Percentiles rank a stretch among this genome's conserved stretches.
phyloP scores from a whole-genome alignment of 2,329 filamentous ascomycete genomes.

The Emergomyces orientalis region DNA sequence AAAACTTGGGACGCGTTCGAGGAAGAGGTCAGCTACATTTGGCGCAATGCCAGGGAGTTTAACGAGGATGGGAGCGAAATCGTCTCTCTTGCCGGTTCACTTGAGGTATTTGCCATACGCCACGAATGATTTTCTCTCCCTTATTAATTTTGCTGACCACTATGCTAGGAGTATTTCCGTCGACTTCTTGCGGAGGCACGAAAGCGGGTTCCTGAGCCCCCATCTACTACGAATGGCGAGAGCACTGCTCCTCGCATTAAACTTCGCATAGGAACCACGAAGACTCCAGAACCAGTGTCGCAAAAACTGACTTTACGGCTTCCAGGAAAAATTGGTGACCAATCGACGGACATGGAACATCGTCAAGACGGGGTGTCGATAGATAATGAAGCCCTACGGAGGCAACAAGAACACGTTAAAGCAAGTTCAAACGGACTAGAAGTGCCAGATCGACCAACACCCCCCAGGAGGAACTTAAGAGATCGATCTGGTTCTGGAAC shows the following conservation, averaged over 20 bases:
- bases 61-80: slow-evolving; percentile 90
- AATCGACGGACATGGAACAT: slow-evolving; percentile 35
- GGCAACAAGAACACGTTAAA: slow-evolving; percentile 44
- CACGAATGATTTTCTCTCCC: slow-evolving; percentile 3
- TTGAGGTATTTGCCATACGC: slow-evolving; percentile 52
- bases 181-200: slow-evolving; percentile 62
- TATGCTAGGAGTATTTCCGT: slow-evolving; percentile 55
- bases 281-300: slow-evolving; percentile 34
- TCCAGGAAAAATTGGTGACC: slow-evolving; percentile 48
- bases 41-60: slow-evolving; percentile 80
- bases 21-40: slow-evolving; percentile 68
- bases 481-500: slow-evolving; percentile 18
- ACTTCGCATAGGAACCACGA: slow-evolving; percentile 53
- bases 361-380: slow-evolving; percentile 40
- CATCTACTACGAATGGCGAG: slow-evolving; percentile 20
- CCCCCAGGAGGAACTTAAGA: slow-evolving; percentile 30
- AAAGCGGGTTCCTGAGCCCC: slow-evolving; percentile 59
- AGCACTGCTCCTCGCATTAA: slow-evolving; percentile 64
- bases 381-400: slow-evolving; percentile 45
- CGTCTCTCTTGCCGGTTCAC: slow-evolving; percentile 62
- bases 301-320: slow-evolving; percentile 67
- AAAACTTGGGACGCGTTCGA: slow-evolving; percentile 77
- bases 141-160: slow-evolving; percentile 4
- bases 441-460: slow-evolving; percentile 14
- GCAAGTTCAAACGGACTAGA: slow-evolving; percentile 35